Evolutionary conservation across 2,329 filamentous ascomycete species (phyloP), one percentile per base, ranked within the genome.

Genomic region (Fusarium sp.): DNA sequence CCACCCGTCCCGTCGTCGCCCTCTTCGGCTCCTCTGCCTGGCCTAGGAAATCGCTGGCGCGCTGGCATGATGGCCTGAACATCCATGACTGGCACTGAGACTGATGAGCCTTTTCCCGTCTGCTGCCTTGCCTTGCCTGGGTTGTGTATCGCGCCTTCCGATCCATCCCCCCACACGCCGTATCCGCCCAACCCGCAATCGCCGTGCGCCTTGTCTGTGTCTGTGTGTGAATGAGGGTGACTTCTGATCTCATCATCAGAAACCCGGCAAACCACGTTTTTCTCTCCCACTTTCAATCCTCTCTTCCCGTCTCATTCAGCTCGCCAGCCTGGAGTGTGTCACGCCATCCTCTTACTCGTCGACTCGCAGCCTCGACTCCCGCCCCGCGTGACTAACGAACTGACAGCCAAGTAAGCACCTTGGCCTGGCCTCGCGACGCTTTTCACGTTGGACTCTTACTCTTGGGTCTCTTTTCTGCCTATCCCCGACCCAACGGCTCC

Each of bases 161-260:
- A 64, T 63, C 47, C 62, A 72, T 62, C 71, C 61, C 72, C 68
- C 65, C 64, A 35, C 61, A 35, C 61, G 45, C 27, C 33, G 27
- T 47, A 63, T 69, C 56, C 59, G 71, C 73, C 71, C 64, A 60
- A 73, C 70, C 67, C 71, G 62, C 72, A 58, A 65, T 65, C 52
- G 62, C 62, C 50, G 62, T 52, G 65, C 57, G 25, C 47, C 52
- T 30, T 30, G 52, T 56, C 50, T n/a, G 50, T 60, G 40, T 22
- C 40, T 22, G 40, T 40, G 56, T 47, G 35, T 65, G 45, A 61
- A 54, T 57, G 59, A 62, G 33, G 30, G 69, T 54, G 67, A 68
- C 69, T 56, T 64, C 66, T 68, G 40, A 70, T 61, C 68, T 52
- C 63, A 54, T 70, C 66, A 71, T 68, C 37, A 62, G n/a, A 63